Evolutionary conservation across 495 filamentous ascomycete genomes (phyloP).

Genomic region (Pseudevernia furfuracea): DNA sequence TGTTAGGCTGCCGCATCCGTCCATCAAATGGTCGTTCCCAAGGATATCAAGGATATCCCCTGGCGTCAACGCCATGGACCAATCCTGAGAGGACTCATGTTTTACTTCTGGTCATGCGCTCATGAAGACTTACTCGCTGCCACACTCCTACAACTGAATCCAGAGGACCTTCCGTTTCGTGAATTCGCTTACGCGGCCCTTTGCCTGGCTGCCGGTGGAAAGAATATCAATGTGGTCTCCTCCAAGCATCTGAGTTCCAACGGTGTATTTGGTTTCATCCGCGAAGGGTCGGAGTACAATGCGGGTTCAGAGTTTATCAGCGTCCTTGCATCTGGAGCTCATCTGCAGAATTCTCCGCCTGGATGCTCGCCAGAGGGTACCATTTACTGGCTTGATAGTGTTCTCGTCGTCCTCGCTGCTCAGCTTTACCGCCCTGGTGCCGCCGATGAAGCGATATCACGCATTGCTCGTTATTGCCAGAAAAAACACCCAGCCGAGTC

Average conservation of each 20-base stretch:
- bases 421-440: constrained; percentile 7
- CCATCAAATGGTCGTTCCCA: neutral
- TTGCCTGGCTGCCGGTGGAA: constrained; percentile 14
- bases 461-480: constrained; percentile 2
- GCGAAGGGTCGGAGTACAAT: neutral
- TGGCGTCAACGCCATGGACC: constrained; percentile 19
- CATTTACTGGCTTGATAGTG: constrained; percentile 20
- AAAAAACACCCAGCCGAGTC: neutral
- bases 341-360: constrained; percentile 7
- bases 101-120: neutral
- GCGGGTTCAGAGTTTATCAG: neutral
- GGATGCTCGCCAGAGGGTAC: constrained; percentile 11
- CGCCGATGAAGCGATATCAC: constrained; percentile 6
- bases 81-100: neutral
- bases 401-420: constrained; percentile 14
- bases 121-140: neutral
- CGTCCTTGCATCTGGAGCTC: constrained; percentile 6
- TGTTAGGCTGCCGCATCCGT: neutral
- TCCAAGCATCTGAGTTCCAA: neutral
- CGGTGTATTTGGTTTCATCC: constrained; percentile 8
- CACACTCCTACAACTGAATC: constrained; percentile 7
- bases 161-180: constrained; percentile 16
- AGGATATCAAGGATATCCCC: constrained; percentile 1
- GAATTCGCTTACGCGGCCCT: constrained; percentile 18
- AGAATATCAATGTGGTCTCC: neutral